These are phyloP conservation scores for Schizophyllum amplum DNA, from an alignment of 1,284 basidiomycete genomes.

Conservation along the genomic window DNA sequence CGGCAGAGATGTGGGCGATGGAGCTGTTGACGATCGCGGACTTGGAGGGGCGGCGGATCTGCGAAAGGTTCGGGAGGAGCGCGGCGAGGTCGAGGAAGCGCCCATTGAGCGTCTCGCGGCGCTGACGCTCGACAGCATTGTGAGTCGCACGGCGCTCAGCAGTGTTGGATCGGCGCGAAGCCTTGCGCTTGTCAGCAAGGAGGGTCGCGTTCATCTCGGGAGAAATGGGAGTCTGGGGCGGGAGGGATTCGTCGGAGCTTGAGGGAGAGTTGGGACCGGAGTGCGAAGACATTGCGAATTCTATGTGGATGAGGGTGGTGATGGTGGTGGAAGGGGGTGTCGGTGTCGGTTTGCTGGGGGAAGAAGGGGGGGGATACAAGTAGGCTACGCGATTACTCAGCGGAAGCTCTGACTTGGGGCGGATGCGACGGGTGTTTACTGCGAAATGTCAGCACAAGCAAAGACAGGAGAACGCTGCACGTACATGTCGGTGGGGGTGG, in stretches of 20 bases:
- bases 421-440: background rate
- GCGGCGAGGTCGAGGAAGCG: slow-evolving; percentile 72
- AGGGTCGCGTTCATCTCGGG: background rate
- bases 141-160: slow-evolving; percentile 91
- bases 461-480: background rate
- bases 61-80: slow-evolving; percentile 82
- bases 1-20: slow-evolving; percentile 76
- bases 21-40: slow-evolving; percentile 90
- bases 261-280: background rate
- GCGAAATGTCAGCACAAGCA: background rate
- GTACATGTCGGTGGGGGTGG: background rate
- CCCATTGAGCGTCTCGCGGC: slow-evolving; percentile 85
- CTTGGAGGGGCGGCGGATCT: slow-evolving; percentile 87
- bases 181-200: slow-evolving; percentile 33
- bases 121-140: slow-evolving; percentile 89
- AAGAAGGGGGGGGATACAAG: background rate
- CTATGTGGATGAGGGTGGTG: background rate
- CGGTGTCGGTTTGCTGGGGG: background rate
- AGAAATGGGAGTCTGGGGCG: background rate
- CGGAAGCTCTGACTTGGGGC: background rate
- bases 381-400: background rate
- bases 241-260: background rate
- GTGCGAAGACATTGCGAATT: background rate
- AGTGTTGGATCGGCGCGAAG: slow-evolving; percentile 79
- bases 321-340: background rate